Conservation (phyloP, 164 flowering plant species). For the Saururus chinensis region DNA sequence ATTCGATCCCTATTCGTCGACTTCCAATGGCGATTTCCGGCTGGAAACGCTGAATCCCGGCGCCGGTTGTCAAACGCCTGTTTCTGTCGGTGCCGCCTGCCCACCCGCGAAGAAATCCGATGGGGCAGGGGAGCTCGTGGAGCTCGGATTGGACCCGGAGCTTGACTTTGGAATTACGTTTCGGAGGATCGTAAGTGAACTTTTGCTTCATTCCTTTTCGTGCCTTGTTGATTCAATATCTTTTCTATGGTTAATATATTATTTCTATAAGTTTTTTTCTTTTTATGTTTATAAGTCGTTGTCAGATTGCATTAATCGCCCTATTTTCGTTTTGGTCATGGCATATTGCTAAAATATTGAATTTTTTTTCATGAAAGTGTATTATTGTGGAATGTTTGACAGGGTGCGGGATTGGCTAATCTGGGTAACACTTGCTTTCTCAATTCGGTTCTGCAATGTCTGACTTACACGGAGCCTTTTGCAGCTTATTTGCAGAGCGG, state of each 20-base stretch:
- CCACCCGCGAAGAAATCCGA: slow-evolving; percentile 23
- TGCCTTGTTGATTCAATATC: no score
- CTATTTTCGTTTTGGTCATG: background rate
- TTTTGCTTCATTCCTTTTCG: background rate
- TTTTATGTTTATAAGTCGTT: background rate
- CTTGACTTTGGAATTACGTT: slow-evolving; percentile 46
- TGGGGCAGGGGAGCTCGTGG: slow-evolving; percentile 20
- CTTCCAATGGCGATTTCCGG: slow-evolving; percentile 28
- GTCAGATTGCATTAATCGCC: background rate
- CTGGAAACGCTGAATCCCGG: slow-evolving; percentile 64
- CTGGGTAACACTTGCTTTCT: slow-evolving; percentile 95
- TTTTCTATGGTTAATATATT: background rate
- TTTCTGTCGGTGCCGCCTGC: background rate
- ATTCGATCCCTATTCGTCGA: background rate
- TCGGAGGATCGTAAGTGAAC: slow-evolving; percentile 57
- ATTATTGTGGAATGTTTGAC: slow-evolving; percentile 14
- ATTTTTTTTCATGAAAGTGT: background rate
- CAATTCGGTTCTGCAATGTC: slow-evolving; percentile 93
- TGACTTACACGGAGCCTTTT: slow-evolving; percentile 93
- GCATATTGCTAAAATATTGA: background rate
- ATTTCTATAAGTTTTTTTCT: no score
- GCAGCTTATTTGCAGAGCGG: slow-evolving; percentile 93
- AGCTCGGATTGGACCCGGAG: slow-evolving; percentile 60
- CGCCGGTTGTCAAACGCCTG: slow-evolving; percentile 7
- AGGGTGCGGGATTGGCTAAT: slow-evolving; percentile 97